Conservation (phyloP, 768 basidiomycete genomes). For the Inosperma sp. region DNA sequence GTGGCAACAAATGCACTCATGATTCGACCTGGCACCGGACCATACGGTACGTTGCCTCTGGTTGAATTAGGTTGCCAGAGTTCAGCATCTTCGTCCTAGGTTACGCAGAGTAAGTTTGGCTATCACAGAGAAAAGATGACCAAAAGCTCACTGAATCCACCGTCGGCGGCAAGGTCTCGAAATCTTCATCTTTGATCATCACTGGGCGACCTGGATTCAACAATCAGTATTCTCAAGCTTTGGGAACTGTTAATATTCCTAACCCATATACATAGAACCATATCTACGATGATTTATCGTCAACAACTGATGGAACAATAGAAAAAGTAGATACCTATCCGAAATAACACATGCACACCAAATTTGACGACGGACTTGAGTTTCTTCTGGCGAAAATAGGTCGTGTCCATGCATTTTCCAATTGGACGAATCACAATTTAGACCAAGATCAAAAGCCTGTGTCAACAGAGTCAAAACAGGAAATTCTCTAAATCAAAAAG, state of each 20-base stretch:
- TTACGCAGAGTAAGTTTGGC: conserved; percentile 6
- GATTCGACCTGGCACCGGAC: conserved; percentile 42
- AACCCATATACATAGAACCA: conserved; percentile 72
- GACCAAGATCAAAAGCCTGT: conserved; percentile 74
- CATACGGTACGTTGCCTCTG: conserved; percentile 39
- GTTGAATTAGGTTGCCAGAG: conserved; percentile 47
- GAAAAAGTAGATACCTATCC: conserved; percentile 49
- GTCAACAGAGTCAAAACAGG: conserved; percentile 6
- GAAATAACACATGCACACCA: conserved; percentile 76
- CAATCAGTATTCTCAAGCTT: conserved; percentile 5
- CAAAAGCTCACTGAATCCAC: conserved; percentile 44
- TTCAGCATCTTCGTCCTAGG: conserved; percentile 56
- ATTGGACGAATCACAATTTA: conserved; percentile 72
- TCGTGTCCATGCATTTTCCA: conserved; percentile 64
- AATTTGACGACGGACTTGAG: conserved; percentile 66
- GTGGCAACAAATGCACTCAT: conserved; percentile 55
- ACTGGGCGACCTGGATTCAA: conserved; percentile 54
- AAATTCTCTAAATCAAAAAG: neutral
- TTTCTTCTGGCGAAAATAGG: conserved; percentile 62
- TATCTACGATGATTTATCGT: conserved; percentile 33
- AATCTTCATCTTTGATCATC: conserved; percentile 64
- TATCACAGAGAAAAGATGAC: neutral
- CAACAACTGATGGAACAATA: neutral
- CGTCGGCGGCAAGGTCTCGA: conserved; percentile 60
- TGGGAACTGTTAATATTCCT: conserved; percentile 12